Evolutionary conservation across 1,284 basidiomycete species (phyloP).

Genomic region (Sanghuangporus weigelae): DNA sequence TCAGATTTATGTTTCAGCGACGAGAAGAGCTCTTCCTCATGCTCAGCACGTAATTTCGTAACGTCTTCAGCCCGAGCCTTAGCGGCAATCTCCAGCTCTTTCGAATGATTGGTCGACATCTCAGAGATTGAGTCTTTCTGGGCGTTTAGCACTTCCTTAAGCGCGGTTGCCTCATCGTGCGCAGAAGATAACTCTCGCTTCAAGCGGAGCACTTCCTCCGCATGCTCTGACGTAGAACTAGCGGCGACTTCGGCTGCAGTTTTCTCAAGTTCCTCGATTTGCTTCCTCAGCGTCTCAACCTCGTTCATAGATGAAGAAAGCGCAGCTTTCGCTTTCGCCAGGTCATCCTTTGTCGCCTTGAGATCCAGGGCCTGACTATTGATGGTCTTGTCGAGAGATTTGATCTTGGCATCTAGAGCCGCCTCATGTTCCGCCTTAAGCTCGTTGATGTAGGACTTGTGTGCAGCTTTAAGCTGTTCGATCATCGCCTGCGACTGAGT

Average conservation of each 20-base stretch:
- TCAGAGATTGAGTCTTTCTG: conserved; percentile 67
- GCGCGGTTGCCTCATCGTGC: conserved; percentile 59
- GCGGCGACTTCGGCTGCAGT: conserved; percentile 33
- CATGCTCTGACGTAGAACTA: conserved; percentile 42
- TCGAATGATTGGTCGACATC: conserved; percentile 60
- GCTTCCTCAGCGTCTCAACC: conserved; percentile 47
- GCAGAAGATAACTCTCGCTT: conserved; percentile 50
- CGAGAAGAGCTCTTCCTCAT: conserved; percentile 52
- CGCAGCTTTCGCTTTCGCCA: conserved; percentile 63
- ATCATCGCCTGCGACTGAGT: conserved; percentile 59
- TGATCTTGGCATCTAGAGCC: conserved; percentile 49
- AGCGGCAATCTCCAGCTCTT: conserved; percentile 68
- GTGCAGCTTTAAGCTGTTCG: conserved; percentile 59
- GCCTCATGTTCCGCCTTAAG: conserved; percentile 59
- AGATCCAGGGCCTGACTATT: conserved; percentile 59
- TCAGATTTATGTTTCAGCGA: conserved; percentile 55
- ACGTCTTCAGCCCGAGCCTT: conserved; percentile 63
- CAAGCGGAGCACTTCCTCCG: conserved; percentile 50
- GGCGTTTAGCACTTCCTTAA: conserved; percentile 53
- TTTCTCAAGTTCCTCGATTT: conserved; percentile 55
- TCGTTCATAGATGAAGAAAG: conserved; percentile 49
- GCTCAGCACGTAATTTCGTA: conserved; percentile 49
- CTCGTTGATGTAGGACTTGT: conserved; percentile 53
- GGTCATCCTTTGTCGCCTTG: conserved; percentile 77
- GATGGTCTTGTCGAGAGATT: conserved; percentile 60